Conservation (phyloP, 1,139 yeast genomes). For the Pneumocystis canis region DNA sequence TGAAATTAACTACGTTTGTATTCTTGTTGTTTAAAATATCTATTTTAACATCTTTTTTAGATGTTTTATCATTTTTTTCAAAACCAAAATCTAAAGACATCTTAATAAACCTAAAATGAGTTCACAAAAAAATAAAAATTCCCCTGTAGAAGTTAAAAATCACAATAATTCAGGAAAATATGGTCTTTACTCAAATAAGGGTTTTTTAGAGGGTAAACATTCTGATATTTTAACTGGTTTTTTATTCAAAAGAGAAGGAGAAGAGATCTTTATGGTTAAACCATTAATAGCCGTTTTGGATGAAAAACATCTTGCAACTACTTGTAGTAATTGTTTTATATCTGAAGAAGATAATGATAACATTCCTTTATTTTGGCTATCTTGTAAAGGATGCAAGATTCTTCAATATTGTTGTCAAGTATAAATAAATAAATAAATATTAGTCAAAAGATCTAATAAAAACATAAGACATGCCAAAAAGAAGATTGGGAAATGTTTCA, state of each 20-base stretch:
- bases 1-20: background rate
- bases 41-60: background rate
- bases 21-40: background rate
- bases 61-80: background rate
- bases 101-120: background rate
- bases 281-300: background rate
- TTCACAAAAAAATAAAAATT: background rate
- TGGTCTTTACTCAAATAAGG: background rate
- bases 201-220: background rate
- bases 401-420: background rate
- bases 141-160: background rate
- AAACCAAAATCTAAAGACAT: background rate
- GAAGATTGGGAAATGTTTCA: conserved; percentile 11
- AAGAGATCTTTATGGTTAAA: background rate
- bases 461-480: conserved; percentile 7
- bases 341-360: background rate
- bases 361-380: background rate
- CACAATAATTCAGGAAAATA: background rate
- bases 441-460: background rate
- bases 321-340: background rate
- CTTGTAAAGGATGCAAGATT: background rate
- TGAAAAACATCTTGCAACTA: background rate
- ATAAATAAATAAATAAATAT: background rate
- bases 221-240: background rate
- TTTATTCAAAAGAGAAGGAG: background rate